These are phyloP conservation scores for Brettanomyces nanus DNA, from an alignment of 805 yeast genomes.

Conservation along the genomic window DNA sequence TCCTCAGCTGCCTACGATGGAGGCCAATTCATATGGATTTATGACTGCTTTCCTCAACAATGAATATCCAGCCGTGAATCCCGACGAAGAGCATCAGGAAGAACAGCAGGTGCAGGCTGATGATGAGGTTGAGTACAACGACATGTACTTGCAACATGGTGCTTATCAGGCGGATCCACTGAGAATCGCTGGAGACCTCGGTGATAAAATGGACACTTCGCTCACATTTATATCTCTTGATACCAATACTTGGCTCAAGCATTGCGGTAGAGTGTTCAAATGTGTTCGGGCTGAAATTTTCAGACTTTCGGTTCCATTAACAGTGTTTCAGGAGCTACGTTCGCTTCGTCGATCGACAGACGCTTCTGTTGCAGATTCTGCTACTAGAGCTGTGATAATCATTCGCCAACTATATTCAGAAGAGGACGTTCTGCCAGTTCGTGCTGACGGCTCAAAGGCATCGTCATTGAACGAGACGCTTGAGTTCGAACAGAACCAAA, in stretches of 20 bases:
- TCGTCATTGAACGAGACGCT: conserved; percentile 61
- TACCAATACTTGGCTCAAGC: conserved; percentile 75
- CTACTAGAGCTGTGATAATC: conserved; percentile 71
- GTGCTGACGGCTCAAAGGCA: conserved; percentile 65
- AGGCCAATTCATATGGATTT: conserved; percentile 23
- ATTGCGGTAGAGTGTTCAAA: conserved; percentile 68
- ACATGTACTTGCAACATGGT: conserved; percentile 3
- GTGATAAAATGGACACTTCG: conserved; percentile 48
- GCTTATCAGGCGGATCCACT: conserved; percentile 10
- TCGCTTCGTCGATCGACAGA: conserved; percentile 65
- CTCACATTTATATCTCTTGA: conserved; percentile 58
- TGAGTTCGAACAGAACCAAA: conserved; percentile 65
- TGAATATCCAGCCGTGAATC: conserved; percentile 16
- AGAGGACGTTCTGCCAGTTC: conserved; percentile 46
- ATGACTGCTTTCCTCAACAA: conserved; percentile 25
- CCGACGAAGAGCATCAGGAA: conserved; percentile 12
- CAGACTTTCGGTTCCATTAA: conserved; percentile 57
- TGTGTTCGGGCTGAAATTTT: conserved; percentile 54
- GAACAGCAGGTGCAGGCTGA: conserved; percentile 9
- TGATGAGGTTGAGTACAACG: conserved; percentile 2
- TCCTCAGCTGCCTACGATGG: conserved; percentile 23
- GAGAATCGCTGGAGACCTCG: conserved; percentile 38
- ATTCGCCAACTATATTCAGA: conserved; percentile 58
- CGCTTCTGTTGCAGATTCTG: conserved; percentile 68
- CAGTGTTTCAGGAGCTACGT: conserved; percentile 71